These are phyloP conservation scores for Drechslerella coelobrocha DNA, from an alignment of 2,329 filamentous ascomycete species.

Conservation along the genomic window DNA sequence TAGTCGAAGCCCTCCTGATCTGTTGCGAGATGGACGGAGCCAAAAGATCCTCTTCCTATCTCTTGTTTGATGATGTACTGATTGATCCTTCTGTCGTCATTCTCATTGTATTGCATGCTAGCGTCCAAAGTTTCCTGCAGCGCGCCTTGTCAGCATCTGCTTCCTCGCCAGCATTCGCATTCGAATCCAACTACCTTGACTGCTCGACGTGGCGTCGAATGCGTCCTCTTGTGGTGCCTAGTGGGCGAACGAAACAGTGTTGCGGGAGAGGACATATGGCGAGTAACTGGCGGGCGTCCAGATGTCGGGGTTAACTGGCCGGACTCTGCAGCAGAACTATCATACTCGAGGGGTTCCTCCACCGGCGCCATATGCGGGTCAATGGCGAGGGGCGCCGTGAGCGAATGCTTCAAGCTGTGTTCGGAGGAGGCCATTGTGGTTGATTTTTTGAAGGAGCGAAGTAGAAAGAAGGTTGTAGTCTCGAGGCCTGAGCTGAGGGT, in stretches of 20 bases:
- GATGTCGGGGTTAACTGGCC: slow-evolving; percentile 34
- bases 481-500: too few relatives aligned
- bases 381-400: slow-evolving; percentile 30
- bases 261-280: slow-evolving; percentile 49
- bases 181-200: slow-evolving; percentile 49
- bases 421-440: slow-evolving; percentile 24
- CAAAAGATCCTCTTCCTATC: slow-evolving; percentile 95
- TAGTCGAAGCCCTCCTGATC: slow-evolving; percentile 94
- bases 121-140: slow-evolving; percentile 53
- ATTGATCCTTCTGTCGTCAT: slow-evolving; percentile 53
- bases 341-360: slow-evolving; percentile 8
- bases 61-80: slow-evolving; percentile 78
- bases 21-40: slow-evolving; percentile 84
- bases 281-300: slow-evolving; percentile 33
- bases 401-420: slow-evolving; percentile 25
- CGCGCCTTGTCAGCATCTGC: background rate
- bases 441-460: background rate
- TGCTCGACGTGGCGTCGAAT: slow-evolving; percentile 52
- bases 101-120: slow-evolving; percentile 53
- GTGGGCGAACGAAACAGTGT: slow-evolving; percentile 49
- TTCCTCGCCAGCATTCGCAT: background rate
- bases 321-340: slow-evolving; percentile 24
- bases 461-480: background rate
- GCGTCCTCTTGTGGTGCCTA: slow-evolving; percentile 53
- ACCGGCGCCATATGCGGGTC: slow-evolving; percentile 2